Evolutionary conservation across 192 early-diverging fungal species (phyloP), one percentile per base, ranked within the genome.

Genomic region (Rhizophlyctis rosea): DNA sequence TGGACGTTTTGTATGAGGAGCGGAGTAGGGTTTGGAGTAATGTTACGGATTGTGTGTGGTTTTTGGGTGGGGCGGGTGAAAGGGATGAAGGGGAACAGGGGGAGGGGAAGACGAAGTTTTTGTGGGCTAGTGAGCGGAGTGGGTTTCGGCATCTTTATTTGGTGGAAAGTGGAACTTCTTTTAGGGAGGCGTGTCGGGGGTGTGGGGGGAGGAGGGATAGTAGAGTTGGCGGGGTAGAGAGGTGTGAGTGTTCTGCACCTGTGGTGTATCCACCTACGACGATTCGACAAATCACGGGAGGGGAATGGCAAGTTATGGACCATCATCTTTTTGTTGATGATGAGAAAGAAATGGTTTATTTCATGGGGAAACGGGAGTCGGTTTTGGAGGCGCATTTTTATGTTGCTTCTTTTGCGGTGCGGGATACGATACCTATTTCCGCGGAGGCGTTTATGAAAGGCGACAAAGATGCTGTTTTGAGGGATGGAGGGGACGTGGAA

Each of bases 321-420:
- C 65, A 73, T 54, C 76, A 76, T 1, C 77, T 88, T 47, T 70
- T 61, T 27, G 79, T 88, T 2, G 87, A 88, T 48, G 52, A 65
- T 4, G 7, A 28, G 23, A 63, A 79, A 5, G 55, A 77, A 25
- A 70, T 85, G 13, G 80, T 87, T 0, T 88, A 85, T 48, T 88
- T 87, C 53, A 77, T 64, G 7, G 87, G 69, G 4, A 88, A 85
- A 54, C 61, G 55, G 23, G 85, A 87, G 34, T 67, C 73, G 0
- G 76, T 81, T 11, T 52, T 86, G 14, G 87, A 88, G 62, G 69
- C 73, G 2, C 87, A 88, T 59, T 62, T 88, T 0, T 88, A 88
- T 61, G 86, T 84, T n/a, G n/a, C n/a, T n/a, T n/a, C n/a, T n/a
- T n/a, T n/a, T n/a, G n/a, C n/a, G n/a, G n/a, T n/a, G n/a, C n/a